Evolutionary conservation across 176 grass and related monocot genomes (phyloP).

Genomic region (Coix lacrymajobi): DNA sequence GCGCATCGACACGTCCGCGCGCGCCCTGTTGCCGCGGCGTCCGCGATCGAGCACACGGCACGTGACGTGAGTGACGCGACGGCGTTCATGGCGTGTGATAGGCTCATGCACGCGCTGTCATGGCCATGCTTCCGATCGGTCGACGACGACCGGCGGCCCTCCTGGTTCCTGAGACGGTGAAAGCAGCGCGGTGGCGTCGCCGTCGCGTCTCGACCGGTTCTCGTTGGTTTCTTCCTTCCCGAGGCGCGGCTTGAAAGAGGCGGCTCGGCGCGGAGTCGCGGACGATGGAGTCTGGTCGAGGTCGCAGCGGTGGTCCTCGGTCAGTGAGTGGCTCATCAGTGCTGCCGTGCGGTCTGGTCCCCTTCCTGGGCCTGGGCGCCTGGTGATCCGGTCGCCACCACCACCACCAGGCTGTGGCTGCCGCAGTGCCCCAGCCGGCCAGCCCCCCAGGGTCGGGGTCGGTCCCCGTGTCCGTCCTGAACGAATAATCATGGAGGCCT

Average conservation of each 20-base stretch:
- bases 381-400: conserved; percentile 19
- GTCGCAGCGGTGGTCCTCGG: background rate
- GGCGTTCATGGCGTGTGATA: background rate
- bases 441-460: background rate
- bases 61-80: background rate
- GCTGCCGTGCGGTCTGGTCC: background rate
- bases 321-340: background rate
- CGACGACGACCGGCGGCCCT: background rate
- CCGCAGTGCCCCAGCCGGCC: background rate
- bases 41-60: background rate
- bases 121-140: background rate
- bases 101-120: no score
- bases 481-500: background rate
- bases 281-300: background rate
- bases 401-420: background rate
- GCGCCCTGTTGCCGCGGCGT: no score
- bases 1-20: background rate
- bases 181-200: background rate
- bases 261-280: background rate
- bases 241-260: background rate
- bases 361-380: conserved; percentile 1
- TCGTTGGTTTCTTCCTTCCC: background rate
- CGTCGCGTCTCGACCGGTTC: background rate
- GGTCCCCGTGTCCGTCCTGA: background rate
- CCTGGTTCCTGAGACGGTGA: background rate